These are phyloP conservation scores for Ophiostoma piceae DNA, from an alignment of 2,329 filamentous ascomycete species.

Conservation along the genomic window DNA sequence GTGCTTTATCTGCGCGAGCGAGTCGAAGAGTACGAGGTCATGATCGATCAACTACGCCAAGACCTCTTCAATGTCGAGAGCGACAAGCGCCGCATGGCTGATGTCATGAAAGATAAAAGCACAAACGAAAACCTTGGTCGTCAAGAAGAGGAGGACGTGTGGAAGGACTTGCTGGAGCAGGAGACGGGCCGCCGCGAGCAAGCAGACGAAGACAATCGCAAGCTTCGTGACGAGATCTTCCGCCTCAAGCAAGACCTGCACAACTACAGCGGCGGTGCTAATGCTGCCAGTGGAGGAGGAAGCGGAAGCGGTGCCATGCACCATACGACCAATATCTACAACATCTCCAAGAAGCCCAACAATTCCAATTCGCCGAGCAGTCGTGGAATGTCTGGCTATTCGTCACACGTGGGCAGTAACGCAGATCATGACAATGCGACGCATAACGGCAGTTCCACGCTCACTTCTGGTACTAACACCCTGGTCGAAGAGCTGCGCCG, in stretches of 20 bases:
- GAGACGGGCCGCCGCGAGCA: constrained; percentile 86
- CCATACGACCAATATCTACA: constrained; percentile 62
- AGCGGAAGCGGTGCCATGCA: constrained; percentile 37
- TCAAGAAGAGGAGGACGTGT: constrained; percentile 72
- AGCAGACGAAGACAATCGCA: constrained; percentile 80
- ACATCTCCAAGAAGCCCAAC: constrained; percentile 55
- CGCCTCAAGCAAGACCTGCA: constrained; percentile 59
- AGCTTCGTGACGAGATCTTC: constrained; percentile 76
- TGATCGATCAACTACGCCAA: constrained; percentile 74
- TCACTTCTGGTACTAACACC: constrained; percentile 55
- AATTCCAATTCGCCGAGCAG: constrained; percentile 29
- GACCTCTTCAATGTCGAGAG: constrained; percentile 74
- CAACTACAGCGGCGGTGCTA: constrained; percentile 28
- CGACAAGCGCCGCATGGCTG: constrained; percentile 80
- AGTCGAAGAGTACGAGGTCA: constrained; percentile 74
- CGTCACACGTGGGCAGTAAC: constrained; percentile 31
- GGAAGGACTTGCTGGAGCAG: constrained; percentile 89
- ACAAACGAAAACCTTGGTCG: constrained; percentile 48
- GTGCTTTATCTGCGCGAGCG: constrained; percentile 77
- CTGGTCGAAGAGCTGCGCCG: constrained; percentile 70
- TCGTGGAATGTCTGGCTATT: neutral
- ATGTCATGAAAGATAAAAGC: constrained; percentile 62
- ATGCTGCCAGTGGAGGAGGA: constrained; percentile 27
- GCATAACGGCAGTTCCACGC: constrained; percentile 40
- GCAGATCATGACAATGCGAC: constrained; percentile 41